phyloP scores from a whole-genome alignment of 495 filamentous ascomycete genomes.

The Aspergillus ellipticus region DNA sequence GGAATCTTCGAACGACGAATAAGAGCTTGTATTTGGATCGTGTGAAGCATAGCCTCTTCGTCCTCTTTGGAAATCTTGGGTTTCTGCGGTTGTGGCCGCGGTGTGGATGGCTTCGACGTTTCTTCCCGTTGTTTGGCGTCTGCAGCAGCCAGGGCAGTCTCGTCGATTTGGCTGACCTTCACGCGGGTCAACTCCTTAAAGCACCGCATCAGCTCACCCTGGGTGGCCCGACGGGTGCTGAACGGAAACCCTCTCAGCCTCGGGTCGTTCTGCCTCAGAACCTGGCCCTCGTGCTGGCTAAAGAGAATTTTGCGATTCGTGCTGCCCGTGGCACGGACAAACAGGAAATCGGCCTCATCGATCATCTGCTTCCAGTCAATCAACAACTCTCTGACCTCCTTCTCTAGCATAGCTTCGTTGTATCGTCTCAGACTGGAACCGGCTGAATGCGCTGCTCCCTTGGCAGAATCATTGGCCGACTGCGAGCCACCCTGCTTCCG shows the following conservation, averaged over 20 bases:
- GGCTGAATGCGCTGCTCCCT: conserved; percentile 89
- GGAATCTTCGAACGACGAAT: conserved; percentile 89
- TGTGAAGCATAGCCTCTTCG: conserved; percentile 74
- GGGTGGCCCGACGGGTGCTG: conserved; percentile 88
- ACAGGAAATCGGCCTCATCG: conserved; percentile 76
- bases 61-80: conserved; percentile 70
- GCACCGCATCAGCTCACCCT: conserved; percentile 86
- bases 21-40: conserved; percentile 78
- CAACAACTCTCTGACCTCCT: conserved; percentile 76
- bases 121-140: conserved; percentile 35
- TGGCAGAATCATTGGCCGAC: conserved; percentile 84
- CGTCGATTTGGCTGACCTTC: conserved; percentile 73
- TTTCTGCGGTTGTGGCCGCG: conserved; percentile 50
- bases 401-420: conserved; percentile 83
- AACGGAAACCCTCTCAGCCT: conserved; percentile 91
- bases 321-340: conserved; percentile 82
- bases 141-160: conserved; percentile 51
- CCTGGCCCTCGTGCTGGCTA: conserved; percentile 83
- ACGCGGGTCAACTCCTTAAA: conserved; percentile 90
- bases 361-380: conserved; percentile 79
- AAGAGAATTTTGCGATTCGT: conserved; percentile 84
- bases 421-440: conserved; percentile 86
- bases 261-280: conserved; percentile 74
- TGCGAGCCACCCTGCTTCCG: conserved; percentile 95
- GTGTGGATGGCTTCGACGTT: conserved; percentile 33